Conservation (phyloP, 345 rosid species). For the Eucalyptus marginata region DNA sequence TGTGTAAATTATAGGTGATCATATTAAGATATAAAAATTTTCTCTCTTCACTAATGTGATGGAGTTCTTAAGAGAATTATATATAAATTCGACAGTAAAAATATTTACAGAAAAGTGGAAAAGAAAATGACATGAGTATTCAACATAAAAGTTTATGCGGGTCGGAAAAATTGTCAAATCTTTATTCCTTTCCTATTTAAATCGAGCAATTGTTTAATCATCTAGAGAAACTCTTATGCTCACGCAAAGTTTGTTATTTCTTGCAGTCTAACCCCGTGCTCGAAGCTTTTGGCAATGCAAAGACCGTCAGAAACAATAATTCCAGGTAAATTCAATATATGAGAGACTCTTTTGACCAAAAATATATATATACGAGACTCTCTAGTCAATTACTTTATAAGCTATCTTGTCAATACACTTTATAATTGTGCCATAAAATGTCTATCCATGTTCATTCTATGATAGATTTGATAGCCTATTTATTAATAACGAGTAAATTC, state of each 20-base stretch:
- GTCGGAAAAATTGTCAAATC: neutral
- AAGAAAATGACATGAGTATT: neutral
- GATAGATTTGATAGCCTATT: neutral
- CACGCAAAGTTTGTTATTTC: neutral
- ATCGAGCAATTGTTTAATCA: neutral
- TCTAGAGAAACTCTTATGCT: neutral
- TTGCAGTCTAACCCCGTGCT: conserved; percentile 94
- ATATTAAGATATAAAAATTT: neutral
- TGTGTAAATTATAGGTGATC: neutral
- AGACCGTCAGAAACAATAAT: conserved; percentile 82
- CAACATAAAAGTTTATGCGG: neutral
- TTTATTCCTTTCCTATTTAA: neutral
- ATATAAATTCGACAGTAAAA: neutral
- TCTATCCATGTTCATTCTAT: neutral
- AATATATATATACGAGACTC: neutral
- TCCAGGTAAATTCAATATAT: conserved; percentile 43
- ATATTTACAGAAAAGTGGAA: neutral
- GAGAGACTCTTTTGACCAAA: neutral
- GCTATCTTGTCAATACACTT: neutral
- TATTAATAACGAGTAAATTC: neutral
- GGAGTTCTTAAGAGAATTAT: neutral
- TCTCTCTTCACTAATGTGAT: neutral
- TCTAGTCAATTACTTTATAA: neutral
- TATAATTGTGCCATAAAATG: neutral
- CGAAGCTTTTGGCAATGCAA: conserved; percentile 95